Percentiles rank a stretch among this genome's conserved stretches.
phyloP scores from a whole-genome alignment of 495 filamentous ascomycete genomes.

The Daldinia loculata region DNA sequence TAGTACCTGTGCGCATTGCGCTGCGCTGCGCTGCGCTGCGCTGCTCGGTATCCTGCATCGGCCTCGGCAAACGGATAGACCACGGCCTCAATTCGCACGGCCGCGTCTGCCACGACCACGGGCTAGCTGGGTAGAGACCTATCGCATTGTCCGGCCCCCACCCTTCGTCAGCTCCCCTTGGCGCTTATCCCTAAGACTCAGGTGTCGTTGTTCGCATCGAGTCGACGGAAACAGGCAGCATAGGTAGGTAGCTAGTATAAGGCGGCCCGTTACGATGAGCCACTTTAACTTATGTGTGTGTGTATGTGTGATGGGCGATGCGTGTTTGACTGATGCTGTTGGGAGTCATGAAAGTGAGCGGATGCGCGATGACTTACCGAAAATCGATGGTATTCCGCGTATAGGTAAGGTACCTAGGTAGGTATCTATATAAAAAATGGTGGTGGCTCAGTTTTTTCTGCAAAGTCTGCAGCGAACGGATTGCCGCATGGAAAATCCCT shows the following conservation, averaged over 20 bases:
- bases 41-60: background rate
- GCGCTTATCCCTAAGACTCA: slow-evolving; percentile 26
- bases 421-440: no score
- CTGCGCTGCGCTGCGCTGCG: background rate
- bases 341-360: background rate
- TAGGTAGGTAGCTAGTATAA: background rate
- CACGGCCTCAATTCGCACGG: slow-evolving; percentile 2
- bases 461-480: slow-evolving; percentile 29
- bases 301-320: background rate
- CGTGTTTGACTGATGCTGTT: background rate
- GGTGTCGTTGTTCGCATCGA: background rate
- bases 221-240: slow-evolving; percentile 9
- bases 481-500: slow-evolving; percentile 6
- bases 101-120: slow-evolving; percentile 11
- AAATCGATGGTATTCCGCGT: background rate
- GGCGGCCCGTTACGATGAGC: slow-evolving; percentile 2
- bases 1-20: slow-evolving; percentile 17
- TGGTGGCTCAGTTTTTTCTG: background rate
- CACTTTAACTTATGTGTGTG: background rate
- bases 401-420: background rate
- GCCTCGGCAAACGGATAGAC: slow-evolving; percentile 5
- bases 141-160: background rate
- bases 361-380: slow-evolving; percentile 27
- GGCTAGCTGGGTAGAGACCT: background rate
- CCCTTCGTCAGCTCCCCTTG: background rate